Evolutionary conservation across 2,329 filamentous ascomycete species (phyloP), one percentile per base, ranked within the genome.

Genomic region (Lomentospora prolificans): DNA sequence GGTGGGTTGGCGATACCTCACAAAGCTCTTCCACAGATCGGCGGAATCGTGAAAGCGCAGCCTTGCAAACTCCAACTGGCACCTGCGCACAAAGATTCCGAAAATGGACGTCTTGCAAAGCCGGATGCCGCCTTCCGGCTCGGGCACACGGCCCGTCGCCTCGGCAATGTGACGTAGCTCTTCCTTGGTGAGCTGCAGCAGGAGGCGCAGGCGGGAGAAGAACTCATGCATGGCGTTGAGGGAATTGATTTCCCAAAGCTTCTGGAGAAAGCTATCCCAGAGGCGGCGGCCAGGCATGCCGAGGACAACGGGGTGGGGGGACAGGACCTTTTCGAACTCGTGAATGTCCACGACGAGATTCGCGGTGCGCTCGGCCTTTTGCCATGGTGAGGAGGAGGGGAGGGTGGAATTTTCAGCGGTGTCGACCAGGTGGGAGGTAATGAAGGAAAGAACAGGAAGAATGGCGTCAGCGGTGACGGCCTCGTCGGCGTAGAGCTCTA

Each of bases 251-350:
- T 79, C 77, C 92, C 94, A 97, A 24, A 97, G 73, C 60, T 84
- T 86, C 56, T 82, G 80, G 10, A 97, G 77, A 57, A 96, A 89
- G 2, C 87, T 74, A 65, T 97, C 90, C 83, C 91, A 94, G n/a
- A 96, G 72, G n/a, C 81, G 86, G 51, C 87, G 80, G 2, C 90
- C 90, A 0, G 90, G 87, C 57, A 89, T 72, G 36, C 77, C 76
- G 62, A 75, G 72, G 25, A 77, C 68, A 27, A 80, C 75, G 4
- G 76, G 72, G 60, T 79, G 75, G 27, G 74, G 70, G 19, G 68
- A 65, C 14, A 85, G 75, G n/a, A 83, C 69, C 55, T 72, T 73
- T 66, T 85, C 81, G 60, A 86, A 85, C 60, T 81, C 74, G 39
- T 77, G 71, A 60, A 85, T 77, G 55, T 75, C 74, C 39, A 79